These are phyloP conservation scores for Colletotrichum coccodes DNA, from an alignment of 2,329 filamentous ascomycete genomes.

Conservation along the genomic window DNA sequence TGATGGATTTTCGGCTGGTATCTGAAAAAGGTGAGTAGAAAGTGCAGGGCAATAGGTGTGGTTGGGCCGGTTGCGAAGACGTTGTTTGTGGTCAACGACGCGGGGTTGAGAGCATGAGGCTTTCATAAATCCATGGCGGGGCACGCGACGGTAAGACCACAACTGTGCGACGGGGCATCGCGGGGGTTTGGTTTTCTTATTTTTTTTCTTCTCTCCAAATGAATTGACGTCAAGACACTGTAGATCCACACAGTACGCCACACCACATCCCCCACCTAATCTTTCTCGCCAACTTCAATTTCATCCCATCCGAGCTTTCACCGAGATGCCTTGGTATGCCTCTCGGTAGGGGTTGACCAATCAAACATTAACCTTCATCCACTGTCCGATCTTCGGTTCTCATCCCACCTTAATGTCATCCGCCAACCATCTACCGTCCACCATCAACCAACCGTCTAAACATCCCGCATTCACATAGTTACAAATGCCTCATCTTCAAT, in stretches of 20 bases:
- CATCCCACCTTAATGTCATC: neutral
- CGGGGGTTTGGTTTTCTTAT: slow-evolving; percentile 22
- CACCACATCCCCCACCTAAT: too few relatives aligned
- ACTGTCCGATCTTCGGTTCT: too few relatives aligned
- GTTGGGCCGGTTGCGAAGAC: neutral
- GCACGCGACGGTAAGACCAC: slow-evolving; percentile 3
- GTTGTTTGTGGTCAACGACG: neutral
- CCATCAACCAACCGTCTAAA: too few relatives aligned
- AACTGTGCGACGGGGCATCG: slow-evolving; percentile 6
- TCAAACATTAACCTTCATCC: neutral
- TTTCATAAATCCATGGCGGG: slow-evolving; percentile 20
- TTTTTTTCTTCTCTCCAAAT: neutral
- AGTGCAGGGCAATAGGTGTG: neutral
- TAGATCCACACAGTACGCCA: neutral
- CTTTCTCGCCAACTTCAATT: neutral
- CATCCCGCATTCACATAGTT: neutral
- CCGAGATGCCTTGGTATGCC: neutral
- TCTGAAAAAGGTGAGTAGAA: neutral
- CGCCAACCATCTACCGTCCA: neutral
- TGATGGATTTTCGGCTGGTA: neutral
- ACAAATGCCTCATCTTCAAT: neutral
- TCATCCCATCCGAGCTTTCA: neutral
- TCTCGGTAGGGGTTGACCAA: neutral
- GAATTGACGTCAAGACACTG: slow-evolving; percentile 2
- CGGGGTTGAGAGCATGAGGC: neutral